Evolutionary conservation across 1,139 yeast genomes (phyloP), one percentile per base, ranked within the genome.

Genomic region (Meyerozyma carpophila): DNA sequence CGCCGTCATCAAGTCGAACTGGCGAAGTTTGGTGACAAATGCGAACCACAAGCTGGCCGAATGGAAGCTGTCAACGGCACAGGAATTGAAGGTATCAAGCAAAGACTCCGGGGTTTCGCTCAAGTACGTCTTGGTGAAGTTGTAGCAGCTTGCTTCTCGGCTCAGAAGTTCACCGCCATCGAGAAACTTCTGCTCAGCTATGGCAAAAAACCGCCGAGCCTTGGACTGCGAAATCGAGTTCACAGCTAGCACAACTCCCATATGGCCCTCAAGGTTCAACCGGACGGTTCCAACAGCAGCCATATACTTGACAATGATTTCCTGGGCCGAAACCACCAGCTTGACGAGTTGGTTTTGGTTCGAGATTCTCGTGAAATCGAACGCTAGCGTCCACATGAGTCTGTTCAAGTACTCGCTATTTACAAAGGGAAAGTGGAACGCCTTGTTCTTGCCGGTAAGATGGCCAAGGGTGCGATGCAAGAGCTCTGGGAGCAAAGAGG

Each of bases 221-320:
- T 63, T 66, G 6, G 44, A 53, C 6, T 40, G 44, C 1, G 70
- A 64, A 5, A 61, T 53, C 21, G 50, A 41, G 4, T 57, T 51
- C 7, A 71, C 56, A 0, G 70, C 65, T 21, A 70, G 47, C 0
- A 65, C 66, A 1, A 73, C 59, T 1, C 76, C 78, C 66, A 72
- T 61, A 43, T 65, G 62, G 1, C 72, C 73, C 36, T 57, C 51
- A n/a, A 70, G 55, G 20, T 53, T 50, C 8, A 71, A 51, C 2
- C 28, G 18, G 1, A 32, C 36, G 9, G 39, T 42, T 8, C 49
- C 51, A n/a, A 43, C 18, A n/a, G 32, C 38, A 3, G 53, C 41
- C 25, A 65, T 43, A 16, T 49, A 40, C 27, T 54, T 53, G 10
- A 69, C 64, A 28, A 69, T 43, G 3, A 47, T 36, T 45, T 69